Percentiles rank a stretch among this genome's conserved stretches.
phyloP scores from a whole-genome alignment of 306 rosid genomes.

The Cucumis cinereus region DNA sequence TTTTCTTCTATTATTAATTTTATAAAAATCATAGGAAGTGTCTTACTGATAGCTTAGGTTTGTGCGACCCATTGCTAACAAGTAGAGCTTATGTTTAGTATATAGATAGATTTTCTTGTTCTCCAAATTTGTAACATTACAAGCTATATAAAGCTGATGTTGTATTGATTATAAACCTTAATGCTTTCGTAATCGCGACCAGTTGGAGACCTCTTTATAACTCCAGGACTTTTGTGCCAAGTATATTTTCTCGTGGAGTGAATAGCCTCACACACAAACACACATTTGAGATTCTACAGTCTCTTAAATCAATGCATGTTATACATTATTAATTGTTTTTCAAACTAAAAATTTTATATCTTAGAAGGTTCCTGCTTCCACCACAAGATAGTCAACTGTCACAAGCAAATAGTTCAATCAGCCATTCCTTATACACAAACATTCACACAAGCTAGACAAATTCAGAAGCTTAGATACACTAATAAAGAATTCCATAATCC shows the following conservation, averaged over 20 bases:
- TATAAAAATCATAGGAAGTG: neutral
- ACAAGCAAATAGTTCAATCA: neutral
- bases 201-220: neutral
- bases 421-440: neutral
- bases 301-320: neutral
- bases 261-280: neutral
- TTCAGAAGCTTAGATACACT: neutral
- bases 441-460: neutral
- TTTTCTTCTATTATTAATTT: too few relatives aligned
- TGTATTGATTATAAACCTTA: neutral
- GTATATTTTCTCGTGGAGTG: neutral
- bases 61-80: neutral
- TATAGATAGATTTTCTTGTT: neutral
- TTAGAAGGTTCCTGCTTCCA: neutral
- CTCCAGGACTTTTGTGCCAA: neutral
- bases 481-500: neutral
- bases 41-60: neutral
- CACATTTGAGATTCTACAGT: neutral
- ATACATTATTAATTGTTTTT: neutral
- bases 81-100: neutral
- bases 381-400: neutral
- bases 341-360: neutral
- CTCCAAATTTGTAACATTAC: neutral
- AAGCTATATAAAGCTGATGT: neutral
- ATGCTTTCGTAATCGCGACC: neutral